Conservation (phyloP, 2,329 filamentous ascomycete genomes). For the Phialocephala sp. region DNA sequence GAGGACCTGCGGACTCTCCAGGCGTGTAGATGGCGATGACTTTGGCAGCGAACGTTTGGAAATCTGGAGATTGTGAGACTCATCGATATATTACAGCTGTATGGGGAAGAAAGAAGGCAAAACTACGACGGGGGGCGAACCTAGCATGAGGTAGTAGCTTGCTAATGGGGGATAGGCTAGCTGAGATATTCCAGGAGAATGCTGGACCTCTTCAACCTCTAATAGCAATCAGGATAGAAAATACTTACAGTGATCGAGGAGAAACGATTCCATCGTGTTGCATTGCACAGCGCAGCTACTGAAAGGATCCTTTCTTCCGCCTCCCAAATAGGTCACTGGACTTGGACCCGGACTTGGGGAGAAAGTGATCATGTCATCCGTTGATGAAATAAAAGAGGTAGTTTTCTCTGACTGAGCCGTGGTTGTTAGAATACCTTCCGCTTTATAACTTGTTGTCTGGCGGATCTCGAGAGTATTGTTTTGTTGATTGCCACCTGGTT, state of each 20-base stretch:
- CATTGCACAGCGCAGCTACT: neutral
- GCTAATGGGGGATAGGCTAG: neutral
- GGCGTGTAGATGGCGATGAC: neutral
- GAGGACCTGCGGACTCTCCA: neutral
- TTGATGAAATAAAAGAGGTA: neutral
- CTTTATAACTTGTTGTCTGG: neutral
- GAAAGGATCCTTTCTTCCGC: neutral
- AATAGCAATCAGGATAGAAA: neutral
- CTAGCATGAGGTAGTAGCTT: neutral
- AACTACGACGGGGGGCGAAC: neutral
- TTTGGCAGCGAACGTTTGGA: conserved; percentile 1
- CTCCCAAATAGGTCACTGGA: neutral
- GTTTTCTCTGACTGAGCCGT: neutral
- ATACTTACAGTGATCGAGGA: neutral
- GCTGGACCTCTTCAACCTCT: neutral
- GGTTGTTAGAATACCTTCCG: neutral
- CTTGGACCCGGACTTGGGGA: neutral
- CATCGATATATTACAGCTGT: neutral
- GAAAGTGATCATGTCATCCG: neutral
- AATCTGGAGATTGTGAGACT: neutral
- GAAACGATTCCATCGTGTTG: conserved; percentile 1
- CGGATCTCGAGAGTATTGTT: neutral
- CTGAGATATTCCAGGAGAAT: neutral
- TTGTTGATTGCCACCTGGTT: neutral
- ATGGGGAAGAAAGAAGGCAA: no score